Base-by-base conservation (phyloP, 2,329 filamentous ascomycete genomes). In the Fusarium buxicola region DNA sequence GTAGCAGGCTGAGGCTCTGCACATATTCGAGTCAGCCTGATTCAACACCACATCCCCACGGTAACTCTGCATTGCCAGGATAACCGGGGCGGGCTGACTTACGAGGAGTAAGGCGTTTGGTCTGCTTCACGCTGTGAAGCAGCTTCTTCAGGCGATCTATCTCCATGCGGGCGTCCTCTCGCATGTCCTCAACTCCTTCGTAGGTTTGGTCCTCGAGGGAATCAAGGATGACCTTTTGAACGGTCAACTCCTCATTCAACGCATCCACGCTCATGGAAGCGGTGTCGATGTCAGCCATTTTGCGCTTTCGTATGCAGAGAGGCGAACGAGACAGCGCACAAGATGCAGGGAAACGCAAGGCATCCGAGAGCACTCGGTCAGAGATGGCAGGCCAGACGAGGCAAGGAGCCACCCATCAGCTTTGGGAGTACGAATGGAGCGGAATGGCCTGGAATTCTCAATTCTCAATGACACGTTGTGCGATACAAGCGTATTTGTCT, bases 161-260 rank as follows among this genome's bases (percentile, higher is more conserved):
- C 57, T 74, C 66, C 8, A 39, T 28, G n/a, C 30, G 56, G 30
- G 69, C 69, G 46, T 72, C 69, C 11, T 47, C 44, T 13, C 75
- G 69, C 60, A 75, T 72, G 12, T 66, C 54, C 28, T 77, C 75
- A 31, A 71, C 72, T 13, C 66, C 73, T 7, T 72, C 68, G 48
- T 69, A 71, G 7, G 57, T 48, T 30, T 65, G 65, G 21, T 48
- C 59, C 16, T 59, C 34, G n/a, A 84, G 74, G 2, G 81, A 83
- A 8, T 68, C 62, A 4, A 84, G 72, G 16, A 84, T 74, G 45
- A 79, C 77, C 41, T 72, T 72, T 56, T 82, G 77, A 16, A 82
- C 73, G 28, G 66, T 72, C 58, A 84, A 69, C 52, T 83, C 80
- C 43, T 81, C 78, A 15, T 62, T 63, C 16, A 82, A 63, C 15